Conservation (phyloP, 2,329 filamentous ascomycete species). For the Plectosphaerella plurivora region DNA sequence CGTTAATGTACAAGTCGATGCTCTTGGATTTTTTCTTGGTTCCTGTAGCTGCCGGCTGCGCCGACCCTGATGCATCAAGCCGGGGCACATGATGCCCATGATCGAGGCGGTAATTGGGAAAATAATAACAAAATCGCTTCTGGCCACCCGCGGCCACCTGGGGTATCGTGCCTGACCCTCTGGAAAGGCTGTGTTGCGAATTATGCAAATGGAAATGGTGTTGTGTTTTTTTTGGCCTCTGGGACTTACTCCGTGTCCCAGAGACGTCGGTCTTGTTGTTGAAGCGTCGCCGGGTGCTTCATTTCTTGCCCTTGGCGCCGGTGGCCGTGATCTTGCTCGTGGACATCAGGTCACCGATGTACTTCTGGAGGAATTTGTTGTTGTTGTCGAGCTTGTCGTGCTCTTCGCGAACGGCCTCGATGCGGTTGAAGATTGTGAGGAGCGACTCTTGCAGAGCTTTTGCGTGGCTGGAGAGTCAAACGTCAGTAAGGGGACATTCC, state of each 20-base stretch:
- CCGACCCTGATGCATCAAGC: not conserved
- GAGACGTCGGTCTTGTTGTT: no score
- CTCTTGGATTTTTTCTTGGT: not conserved
- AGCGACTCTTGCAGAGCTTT: constrained; percentile 85
- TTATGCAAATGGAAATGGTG: not conserved
- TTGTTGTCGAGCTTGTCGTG: constrained; percentile 96
- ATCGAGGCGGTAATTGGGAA: not conserved
- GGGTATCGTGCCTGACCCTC: constrained; percentile 3
- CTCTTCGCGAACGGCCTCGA: constrained; percentile 89
- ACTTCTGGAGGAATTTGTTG: constrained; percentile 96
- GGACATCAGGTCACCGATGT: constrained; percentile 93
- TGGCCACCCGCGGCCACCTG: constrained; percentile 1
- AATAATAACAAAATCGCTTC: not conserved
- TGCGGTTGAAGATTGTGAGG: constrained; percentile 83
- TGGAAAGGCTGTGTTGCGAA: constrained; percentile 1
- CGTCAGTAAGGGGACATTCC: not conserved
- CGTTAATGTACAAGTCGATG: constrained; percentile 3
- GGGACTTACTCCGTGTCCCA: no score
- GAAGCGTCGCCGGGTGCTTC: constrained; percentile 13
- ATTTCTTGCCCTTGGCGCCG: constrained; percentile 49
- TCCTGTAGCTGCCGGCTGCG: not conserved
- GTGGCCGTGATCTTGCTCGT: constrained; percentile 68
- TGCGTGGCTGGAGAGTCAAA: constrained; percentile 63
- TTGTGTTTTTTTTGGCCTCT: no score
- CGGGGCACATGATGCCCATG: not conserved